phyloP scores from a whole-genome alignment of 371 early-diverging fungal species.

The Sporodiniella umbellata region DNA sequence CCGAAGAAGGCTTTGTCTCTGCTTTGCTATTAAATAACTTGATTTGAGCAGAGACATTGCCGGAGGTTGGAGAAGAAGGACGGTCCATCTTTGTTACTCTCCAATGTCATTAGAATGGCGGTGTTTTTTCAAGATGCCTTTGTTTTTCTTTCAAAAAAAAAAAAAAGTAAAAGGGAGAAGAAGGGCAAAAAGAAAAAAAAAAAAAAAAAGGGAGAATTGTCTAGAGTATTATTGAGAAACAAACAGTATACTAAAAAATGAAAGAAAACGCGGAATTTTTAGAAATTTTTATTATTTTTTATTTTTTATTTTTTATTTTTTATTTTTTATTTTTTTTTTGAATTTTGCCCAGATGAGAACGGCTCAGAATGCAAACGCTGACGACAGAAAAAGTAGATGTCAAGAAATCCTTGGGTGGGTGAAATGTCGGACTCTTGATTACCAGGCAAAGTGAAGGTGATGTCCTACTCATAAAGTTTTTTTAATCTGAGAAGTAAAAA shows the following conservation, averaged over 20 bases:
- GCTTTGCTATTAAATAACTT: constrained; percentile 23
- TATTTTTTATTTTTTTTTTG: no score
- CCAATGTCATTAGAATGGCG: constrained; percentile 9
- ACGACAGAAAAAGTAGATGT: no score
- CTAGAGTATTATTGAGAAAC: background rate
- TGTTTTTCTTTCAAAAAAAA: constrained; percentile 1
- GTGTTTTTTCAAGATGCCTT: background rate
- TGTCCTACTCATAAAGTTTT: background rate
- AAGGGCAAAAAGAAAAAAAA: no score
- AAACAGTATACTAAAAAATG: no score
- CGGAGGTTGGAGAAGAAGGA: constrained; percentile 14
- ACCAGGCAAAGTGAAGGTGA: no score
- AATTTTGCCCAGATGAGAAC: no score
- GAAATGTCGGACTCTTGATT: background rate
- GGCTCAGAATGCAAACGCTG: no score
- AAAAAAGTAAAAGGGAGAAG: background rate
- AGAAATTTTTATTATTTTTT: no score
- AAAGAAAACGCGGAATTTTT: no score
- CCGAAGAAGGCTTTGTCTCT: constrained; percentile 8
- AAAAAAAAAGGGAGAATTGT: background rate
- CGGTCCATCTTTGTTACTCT: constrained; percentile 15
- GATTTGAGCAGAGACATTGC: constrained; percentile 25
- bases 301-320: background rate
- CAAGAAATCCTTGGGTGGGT: no score
- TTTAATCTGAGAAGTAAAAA: background rate